Percentiles rank a stretch among this genome's conserved stretches.
phyloP scores from a whole-genome alignment of 2,329 filamentous ascomycete genomes.

The Stagonosporopsis chrysanthemi region DNA sequence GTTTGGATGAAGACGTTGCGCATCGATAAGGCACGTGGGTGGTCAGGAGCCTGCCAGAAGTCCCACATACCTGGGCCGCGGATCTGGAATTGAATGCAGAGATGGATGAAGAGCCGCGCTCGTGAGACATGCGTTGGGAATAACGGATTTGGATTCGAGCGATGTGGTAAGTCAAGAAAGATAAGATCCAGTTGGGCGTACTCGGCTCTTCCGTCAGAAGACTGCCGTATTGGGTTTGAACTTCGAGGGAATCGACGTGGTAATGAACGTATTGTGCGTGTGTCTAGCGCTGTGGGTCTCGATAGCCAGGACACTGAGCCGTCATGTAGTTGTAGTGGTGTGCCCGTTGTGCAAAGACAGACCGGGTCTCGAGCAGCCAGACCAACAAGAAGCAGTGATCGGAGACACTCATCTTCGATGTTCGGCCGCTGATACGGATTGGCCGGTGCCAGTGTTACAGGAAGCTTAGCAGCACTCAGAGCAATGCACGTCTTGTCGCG shows the following conservation, averaged over 20 bases:
- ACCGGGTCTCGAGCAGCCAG: constrained; percentile 53
- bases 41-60: constrained; percentile 35
- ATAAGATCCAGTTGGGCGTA: constrained; percentile 51
- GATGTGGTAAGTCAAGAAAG: constrained; percentile 48
- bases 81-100: constrained; percentile 42
- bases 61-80: constrained; percentile 36
- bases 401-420: constrained; percentile 52
- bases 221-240: constrained; percentile 32
- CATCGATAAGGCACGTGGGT: constrained; percentile 49
- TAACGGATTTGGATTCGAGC: constrained; percentile 36
- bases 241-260: constrained; percentile 25
- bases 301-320: constrained; percentile 45
- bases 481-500: constrained; percentile 55
- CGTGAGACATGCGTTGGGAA: constrained; percentile 39
- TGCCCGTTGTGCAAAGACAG: constrained; percentile 49
- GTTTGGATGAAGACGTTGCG: constrained; percentile 53
- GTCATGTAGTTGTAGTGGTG: constrained; percentile 43
- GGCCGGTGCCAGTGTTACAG: constrained; percentile 46
- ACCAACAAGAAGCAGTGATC: constrained; percentile 51
- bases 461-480: constrained; percentile 51
- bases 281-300: constrained; percentile 38
- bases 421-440: constrained; percentile 39
- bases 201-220: constrained; percentile 47
- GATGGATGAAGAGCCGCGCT: constrained; percentile 45
- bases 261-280: constrained; percentile 13